phyloP scores from a whole-genome alignment of 2,329 filamentous ascomycete genomes.

The Pseudocercospora vitis region DNA sequence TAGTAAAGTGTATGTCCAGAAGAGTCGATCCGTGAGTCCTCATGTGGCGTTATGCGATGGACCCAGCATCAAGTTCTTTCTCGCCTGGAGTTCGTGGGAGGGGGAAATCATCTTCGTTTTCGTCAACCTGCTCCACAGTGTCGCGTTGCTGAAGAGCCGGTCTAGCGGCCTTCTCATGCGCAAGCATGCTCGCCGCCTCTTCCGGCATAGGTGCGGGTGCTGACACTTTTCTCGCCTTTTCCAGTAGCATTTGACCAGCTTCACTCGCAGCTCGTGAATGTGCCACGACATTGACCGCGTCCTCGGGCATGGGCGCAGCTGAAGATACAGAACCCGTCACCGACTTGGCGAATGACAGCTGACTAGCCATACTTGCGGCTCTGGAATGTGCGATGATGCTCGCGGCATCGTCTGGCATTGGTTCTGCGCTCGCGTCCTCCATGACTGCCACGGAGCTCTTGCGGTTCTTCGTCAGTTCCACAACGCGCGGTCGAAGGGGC shows the following conservation, averaged over 20 bases:
- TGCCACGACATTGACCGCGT: neutral
- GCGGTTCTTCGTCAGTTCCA: constrained; percentile 35
- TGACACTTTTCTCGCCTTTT: neutral
- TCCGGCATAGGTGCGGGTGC: neutral
- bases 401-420: constrained; percentile 13
- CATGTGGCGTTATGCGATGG: neutral
- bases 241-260: neutral
- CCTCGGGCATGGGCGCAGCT: constrained; percentile 1
- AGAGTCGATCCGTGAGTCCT: no score
- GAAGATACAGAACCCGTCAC: neutral
- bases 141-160: neutral
- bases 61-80: neutral
- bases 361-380: constrained; percentile 13
- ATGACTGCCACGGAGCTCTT: constrained; percentile 37
- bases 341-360: neutral
- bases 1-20: neutral
- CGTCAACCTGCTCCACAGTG: neutral
- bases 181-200: neutral
- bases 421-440: constrained; percentile 24
- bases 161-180: neutral
- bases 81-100: neutral
- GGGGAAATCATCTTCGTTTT: neutral
- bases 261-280: neutral
- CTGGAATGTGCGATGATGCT: constrained; percentile 11
- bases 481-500: constrained; percentile 35